These are phyloP conservation scores for Podaxis mareebaensis DNA, from an alignment of 768 basidiomycete species.

Conservation along the genomic window DNA sequence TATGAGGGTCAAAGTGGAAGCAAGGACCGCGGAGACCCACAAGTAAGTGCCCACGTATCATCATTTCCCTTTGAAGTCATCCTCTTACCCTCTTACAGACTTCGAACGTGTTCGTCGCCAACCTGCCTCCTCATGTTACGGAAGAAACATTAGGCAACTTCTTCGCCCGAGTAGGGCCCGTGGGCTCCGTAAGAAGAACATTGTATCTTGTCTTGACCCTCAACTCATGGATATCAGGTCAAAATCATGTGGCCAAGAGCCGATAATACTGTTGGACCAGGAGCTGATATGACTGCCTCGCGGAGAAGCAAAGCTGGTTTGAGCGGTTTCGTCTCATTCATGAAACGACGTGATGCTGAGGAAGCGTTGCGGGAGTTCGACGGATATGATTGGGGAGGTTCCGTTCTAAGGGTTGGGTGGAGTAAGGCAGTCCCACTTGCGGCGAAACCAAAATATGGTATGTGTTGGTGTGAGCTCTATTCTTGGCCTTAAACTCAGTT, in stretches of 20 bases:
- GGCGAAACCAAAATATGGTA: constrained; percentile 79
- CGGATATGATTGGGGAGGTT: constrained; percentile 94
- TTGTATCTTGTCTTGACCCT: background rate
- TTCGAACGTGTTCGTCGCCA: constrained; percentile 94
- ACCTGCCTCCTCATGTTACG: constrained; percentile 83
- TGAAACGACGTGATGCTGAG: constrained; percentile 93
- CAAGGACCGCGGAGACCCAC: constrained; percentile 85
- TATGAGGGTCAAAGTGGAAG: constrained; percentile 92
- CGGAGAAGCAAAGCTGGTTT: constrained; percentile 75
- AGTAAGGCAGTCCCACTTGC: constrained; percentile 94
- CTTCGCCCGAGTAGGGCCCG: constrained; percentile 91
- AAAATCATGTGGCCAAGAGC: constrained; percentile 99
- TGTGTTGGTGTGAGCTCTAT: constrained; percentile 5
- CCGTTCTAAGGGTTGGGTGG: constrained; percentile 87
- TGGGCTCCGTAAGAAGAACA: constrained; percentile 72
- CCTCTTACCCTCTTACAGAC: constrained; percentile 52
- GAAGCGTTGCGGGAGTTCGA: constrained; percentile 86
- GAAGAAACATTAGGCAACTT: constrained; percentile 86
- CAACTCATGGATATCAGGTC: constrained; percentile 47
- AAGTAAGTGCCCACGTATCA: constrained; percentile 47
- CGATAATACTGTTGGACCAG: constrained; percentile 66
- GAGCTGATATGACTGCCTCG: constrained; percentile 72
- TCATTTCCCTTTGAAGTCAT: background rate
- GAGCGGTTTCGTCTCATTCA: constrained; percentile 96
- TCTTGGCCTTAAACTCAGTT: background rate